phyloP scores from a whole-genome alignment of 768 basidiomycete species.

The Strobilomyces dryophilus region DNA sequence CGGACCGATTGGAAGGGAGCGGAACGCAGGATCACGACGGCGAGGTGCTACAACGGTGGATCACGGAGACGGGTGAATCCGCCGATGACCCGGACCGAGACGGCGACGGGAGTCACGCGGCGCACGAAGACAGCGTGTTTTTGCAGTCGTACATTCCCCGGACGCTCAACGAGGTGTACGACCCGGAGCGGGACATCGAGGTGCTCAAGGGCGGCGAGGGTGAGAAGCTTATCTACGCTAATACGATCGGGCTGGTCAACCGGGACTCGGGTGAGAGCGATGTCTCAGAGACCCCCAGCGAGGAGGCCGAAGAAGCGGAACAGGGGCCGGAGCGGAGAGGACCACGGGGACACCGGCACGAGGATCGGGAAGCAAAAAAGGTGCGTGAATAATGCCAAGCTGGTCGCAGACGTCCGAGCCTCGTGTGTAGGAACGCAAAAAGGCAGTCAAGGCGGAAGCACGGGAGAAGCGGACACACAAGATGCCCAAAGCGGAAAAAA shows the following conservation, averaged over 20 bases:
- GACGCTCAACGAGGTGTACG: slow-evolving; percentile 86
- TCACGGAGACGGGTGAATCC: slow-evolving; percentile 36
- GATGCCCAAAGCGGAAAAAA: slow-evolving; percentile 96
- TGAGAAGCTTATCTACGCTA: slow-evolving; percentile 76
- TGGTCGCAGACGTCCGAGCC: slow-evolving; percentile 5
- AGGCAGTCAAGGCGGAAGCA: slow-evolving; percentile 80
- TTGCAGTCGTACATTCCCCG: slow-evolving; percentile 90
- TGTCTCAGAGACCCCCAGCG: slow-evolving; percentile 26
- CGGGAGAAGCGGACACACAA: slow-evolving; percentile 87
- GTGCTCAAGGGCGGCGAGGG: slow-evolving; percentile 68
- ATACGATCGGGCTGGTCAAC: slow-evolving; percentile 74
- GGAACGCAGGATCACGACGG: slow-evolving; percentile 26
- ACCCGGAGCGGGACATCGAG: slow-evolving; percentile 91
- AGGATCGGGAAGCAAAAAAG: slow-evolving; percentile 90
- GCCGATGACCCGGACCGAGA: slow-evolving; percentile 10
- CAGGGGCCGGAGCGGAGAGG: slow-evolving; percentile 44
- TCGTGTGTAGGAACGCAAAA: slow-evolving; percentile 77
- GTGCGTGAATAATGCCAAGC: slow-evolving; percentile 33
- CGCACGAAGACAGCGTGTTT: slow-evolving; percentile 87
- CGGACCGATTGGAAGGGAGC: slow-evolving; percentile 38
- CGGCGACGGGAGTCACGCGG: slow-evolving; percentile 22
- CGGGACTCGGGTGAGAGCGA: slow-evolving; percentile 21
- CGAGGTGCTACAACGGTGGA: slow-evolving; percentile 43
- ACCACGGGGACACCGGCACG: slow-evolving; percentile 86
- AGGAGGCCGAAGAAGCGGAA: slow-evolving; percentile 34